Conservation (phyloP, 495 filamentous ascomycete genomes). For the Neurospora tetrasperma region DNA sequence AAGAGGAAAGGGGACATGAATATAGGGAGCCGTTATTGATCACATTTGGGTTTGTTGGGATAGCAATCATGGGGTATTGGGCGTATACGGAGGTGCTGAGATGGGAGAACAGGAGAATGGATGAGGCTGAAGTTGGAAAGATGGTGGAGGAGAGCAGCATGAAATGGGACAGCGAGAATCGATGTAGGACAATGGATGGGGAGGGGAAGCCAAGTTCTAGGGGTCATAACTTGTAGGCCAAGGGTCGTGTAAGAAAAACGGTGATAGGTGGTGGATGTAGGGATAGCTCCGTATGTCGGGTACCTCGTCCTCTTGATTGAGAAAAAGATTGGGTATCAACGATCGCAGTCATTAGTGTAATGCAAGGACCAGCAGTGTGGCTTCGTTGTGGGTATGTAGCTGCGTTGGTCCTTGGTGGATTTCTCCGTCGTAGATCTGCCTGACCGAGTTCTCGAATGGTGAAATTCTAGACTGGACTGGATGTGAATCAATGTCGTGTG, state of each 20-base stretch:
- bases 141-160: background rate
- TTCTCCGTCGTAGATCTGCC: background rate
- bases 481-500: background rate
- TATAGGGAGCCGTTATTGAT: slow-evolving; percentile 29
- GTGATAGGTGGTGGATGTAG: background rate
- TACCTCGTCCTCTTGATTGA: background rate
- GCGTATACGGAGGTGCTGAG: slow-evolving; percentile 12
- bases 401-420: background rate
- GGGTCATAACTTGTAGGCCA: background rate
- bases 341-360: background rate
- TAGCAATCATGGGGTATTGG: slow-evolving; percentile 33
- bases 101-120: background rate
- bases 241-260: background rate
- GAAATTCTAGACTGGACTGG: background rate
- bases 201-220: background rate
- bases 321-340: background rate
- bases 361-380: background rate
- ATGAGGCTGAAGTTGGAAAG: background rate
- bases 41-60: slow-evolving; percentile 32
- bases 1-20: background rate
- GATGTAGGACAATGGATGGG: background rate
- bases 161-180: background rate
- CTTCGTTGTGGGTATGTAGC: background rate
- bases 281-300: background rate
- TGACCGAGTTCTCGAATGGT: background rate